These are phyloP conservation scores for Gigaspora rosea DNA, from an alignment of 192 early-diverging fungal species.

Conservation along the genomic window DNA sequence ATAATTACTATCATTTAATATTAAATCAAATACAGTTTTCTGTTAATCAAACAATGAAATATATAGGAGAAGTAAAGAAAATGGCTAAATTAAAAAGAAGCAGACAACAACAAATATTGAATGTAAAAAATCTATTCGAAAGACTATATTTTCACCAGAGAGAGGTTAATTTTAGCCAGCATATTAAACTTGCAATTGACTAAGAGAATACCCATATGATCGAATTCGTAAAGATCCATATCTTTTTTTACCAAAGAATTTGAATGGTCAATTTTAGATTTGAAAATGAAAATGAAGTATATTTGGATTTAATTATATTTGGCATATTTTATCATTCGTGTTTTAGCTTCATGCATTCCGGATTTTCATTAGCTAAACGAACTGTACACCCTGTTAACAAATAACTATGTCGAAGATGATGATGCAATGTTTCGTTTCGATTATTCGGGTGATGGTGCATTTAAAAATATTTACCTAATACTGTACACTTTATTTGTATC, in stretches of 20 bases:
- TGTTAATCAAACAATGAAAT: too few relatives aligned
- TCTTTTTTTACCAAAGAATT: slow-evolving; percentile 85
- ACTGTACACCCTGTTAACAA: slow-evolving; percentile 84
- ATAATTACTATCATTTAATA: too few relatives aligned
- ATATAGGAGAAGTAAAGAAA: too few relatives aligned
- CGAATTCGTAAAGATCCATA: slow-evolving; percentile 83
- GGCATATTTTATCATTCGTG: background rate
- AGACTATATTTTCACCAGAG: too few relatives aligned
- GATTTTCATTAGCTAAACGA: slow-evolving; percentile 64
- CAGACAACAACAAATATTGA: too few relatives aligned
- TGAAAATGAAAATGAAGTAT: slow-evolving; percentile 74
- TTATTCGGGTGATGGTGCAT: slow-evolving; percentile 88
- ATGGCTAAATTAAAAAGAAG: too few relatives aligned
- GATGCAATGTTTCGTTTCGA: slow-evolving; percentile 97
- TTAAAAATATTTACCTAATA: background rate
- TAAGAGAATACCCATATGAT: slow-evolving; percentile 68
- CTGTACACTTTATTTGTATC: background rate
- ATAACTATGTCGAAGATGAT: slow-evolving; percentile 98
- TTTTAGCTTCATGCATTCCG: slow-evolving; percentile 11
- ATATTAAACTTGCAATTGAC: too few relatives aligned
- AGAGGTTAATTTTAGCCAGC: too few relatives aligned
- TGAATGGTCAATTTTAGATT: slow-evolving; percentile 84
- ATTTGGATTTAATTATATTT: background rate
- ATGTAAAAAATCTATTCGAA: too few relatives aligned
- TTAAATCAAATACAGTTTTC: too few relatives aligned